Percentiles rank a stretch among this genome's conserved stretches.
Evolutionary conservation across 148 eudicot species (phyloP).

Genomic region (Chenopodium suecicum): DNA sequence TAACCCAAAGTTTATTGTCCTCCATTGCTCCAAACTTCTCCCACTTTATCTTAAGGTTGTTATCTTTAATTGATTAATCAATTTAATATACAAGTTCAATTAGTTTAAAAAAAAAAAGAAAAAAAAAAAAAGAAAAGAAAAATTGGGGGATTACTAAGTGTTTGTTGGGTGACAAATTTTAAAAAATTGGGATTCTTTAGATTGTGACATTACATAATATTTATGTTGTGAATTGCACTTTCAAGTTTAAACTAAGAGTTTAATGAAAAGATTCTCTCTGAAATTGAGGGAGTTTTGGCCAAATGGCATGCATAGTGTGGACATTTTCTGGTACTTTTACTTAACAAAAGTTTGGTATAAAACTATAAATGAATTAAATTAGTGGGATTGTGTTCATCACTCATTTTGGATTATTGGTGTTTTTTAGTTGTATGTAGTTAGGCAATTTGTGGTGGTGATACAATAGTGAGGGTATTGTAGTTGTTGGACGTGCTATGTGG

Average conservation of each 20-base stretch:
- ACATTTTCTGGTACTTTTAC: background rate
- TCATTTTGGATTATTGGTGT: background rate
- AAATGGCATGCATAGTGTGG: conserved; percentile 4
- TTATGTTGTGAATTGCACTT: background rate
- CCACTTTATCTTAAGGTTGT: conserved; percentile 24
- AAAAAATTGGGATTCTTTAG: conserved; percentile 2
- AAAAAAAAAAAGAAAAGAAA: background rate
- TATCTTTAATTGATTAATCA: background rate
- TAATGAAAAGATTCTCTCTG: conserved; percentile 12
- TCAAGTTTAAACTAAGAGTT: background rate
- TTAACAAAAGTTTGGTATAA: background rate
- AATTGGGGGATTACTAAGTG: no score
- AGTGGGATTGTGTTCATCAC: conserved; percentile 5
- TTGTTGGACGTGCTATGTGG: background rate
- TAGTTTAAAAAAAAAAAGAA: background rate
- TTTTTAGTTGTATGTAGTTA: background rate
- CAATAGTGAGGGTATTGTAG: background rate
- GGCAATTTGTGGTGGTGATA: background rate
- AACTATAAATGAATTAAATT: background rate
- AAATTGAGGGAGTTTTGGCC: conserved; percentile 21
- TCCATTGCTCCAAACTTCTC: conserved; percentile 6
- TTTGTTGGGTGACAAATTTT: background rate
- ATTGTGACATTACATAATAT: background rate
- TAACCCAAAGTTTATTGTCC: conserved; percentile 23
- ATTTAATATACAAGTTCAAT: background rate